These are phyloP conservation scores for Lactarius akahatsu DNA, from an alignment of 768 basidiomycete genomes.

Conservation along the genomic window DNA sequence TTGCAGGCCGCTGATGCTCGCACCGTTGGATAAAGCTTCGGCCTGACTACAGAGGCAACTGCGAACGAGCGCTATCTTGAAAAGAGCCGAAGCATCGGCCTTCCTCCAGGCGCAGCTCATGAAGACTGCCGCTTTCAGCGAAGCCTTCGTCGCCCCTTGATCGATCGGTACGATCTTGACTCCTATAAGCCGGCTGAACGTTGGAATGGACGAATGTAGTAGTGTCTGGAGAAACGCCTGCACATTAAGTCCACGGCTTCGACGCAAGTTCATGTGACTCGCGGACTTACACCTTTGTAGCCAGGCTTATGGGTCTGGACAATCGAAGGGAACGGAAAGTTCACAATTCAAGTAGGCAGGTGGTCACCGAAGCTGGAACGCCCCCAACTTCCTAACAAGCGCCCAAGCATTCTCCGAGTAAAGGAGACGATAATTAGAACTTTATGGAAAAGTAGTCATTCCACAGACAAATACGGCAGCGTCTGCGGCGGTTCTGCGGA, in stretches of 20 bases:
- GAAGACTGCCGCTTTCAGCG: constrained; percentile 3
- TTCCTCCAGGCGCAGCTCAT: not conserved
- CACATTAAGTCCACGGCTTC: not conserved
- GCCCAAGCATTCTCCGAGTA: not conserved
- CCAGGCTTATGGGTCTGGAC: not conserved
- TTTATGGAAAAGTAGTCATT: not conserved
- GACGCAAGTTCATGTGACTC: constrained; percentile 10
- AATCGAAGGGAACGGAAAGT: constrained; percentile 1
- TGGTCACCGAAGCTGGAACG: not conserved
- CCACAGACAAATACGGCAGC: constrained; percentile 1
- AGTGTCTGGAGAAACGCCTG: not conserved
- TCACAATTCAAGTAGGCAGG: not conserved
- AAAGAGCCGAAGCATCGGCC: constrained; percentile 1
- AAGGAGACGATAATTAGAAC: not conserved
- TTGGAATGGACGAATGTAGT: not conserved
- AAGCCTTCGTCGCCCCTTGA: constrained; percentile 3
- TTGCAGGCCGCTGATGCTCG: constrained; percentile 3
- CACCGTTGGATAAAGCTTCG: not conserved
- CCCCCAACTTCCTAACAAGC: constrained; percentile 2
- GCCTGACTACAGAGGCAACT: constrained; percentile 8
- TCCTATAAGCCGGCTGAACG: not conserved
- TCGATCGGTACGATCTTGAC: constrained; percentile 9
- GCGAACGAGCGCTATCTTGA: not conserved
- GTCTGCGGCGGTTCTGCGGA: not conserved
- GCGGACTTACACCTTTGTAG: constrained; percentile 12